A percentile compares a stretch with the other conserved stretches of the same genome.
phyloP scores from a whole-genome alignment of 768 basidiomycete genomes.

The Collybia sp. region DNA sequence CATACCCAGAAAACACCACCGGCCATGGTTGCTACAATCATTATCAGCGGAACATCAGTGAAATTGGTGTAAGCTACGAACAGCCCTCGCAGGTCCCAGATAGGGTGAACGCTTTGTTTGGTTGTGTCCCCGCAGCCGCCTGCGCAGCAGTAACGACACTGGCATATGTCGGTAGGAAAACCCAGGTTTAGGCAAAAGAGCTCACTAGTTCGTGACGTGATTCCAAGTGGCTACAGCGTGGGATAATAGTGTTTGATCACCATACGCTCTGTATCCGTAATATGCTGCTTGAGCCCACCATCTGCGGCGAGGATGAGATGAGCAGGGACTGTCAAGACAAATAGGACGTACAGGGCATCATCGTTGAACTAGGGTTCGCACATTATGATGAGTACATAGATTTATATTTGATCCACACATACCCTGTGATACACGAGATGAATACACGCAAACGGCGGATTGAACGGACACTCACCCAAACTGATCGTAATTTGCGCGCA shows the following conservation, averaged over 20 bases:
- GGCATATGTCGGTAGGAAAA: background rate
- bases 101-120: constrained; percentile 37
- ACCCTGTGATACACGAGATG: constrained; percentile 10
- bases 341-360: constrained; percentile 34
- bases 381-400: background rate
- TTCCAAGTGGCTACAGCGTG: constrained; percentile 47
- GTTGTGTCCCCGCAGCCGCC: constrained; percentile 28
- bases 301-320: constrained; percentile 11
- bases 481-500: constrained; percentile 36
- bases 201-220: constrained; percentile 41
- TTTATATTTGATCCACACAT: background rate
- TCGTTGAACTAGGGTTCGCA: constrained; percentile 40
- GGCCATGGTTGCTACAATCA: constrained; percentile 37
- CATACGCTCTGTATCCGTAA: constrained; percentile 44
- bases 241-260: constrained; percentile 32
- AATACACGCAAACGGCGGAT: background rate
- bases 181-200: background rate
- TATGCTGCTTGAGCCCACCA: constrained; percentile 55
- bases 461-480: constrained; percentile 25
- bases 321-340: background rate
- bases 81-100: constrained; percentile 39
- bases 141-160: constrained; percentile 40
- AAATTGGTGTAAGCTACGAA: constrained; percentile 14
- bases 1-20: constrained; percentile 54
- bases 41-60: background rate